A percentile compares a stretch with the other conserved stretches of the same genome.
Evolutionary conservation across 2,329 filamentous ascomycete genomes (phyloP).

Genomic region (Fusarium gaditjirri): DNA sequence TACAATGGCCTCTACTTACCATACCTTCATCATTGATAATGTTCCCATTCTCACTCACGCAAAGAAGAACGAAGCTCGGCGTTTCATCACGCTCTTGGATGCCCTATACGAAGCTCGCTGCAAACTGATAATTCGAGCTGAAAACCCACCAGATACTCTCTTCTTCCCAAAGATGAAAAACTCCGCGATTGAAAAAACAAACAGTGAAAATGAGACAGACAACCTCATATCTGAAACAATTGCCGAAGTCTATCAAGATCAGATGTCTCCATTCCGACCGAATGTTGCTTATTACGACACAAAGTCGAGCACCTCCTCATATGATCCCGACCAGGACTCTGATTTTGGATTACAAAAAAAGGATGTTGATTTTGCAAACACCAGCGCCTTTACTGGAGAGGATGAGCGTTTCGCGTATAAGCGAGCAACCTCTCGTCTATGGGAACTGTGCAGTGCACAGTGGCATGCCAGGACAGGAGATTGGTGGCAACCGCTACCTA

Average conservation of each 20-base stretch:
- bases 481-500: constrained; percentile 79
- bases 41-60: constrained; percentile 74
- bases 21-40: constrained; percentile 78
- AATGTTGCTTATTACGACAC: constrained; percentile 76
- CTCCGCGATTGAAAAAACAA: background rate
- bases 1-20: constrained; percentile 80
- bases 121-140: constrained; percentile 76
- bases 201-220: constrained; percentile 36
- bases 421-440: constrained; percentile 78
- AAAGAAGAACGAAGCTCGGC: constrained; percentile 82
- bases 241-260: constrained; percentile 80
- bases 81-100: constrained; percentile 83
- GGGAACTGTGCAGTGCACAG: constrained; percentile 79
- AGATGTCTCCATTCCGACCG: constrained; percentile 79
- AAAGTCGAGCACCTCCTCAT: constrained; percentile 57
- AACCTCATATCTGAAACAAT: constrained; percentile 59
- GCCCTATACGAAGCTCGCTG: constrained; percentile 85
- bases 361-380: constrained; percentile 73
- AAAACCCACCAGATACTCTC: constrained; percentile 74
- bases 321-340: constrained; percentile 67
- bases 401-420: constrained; percentile 87
- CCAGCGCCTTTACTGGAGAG: constrained; percentile 78
- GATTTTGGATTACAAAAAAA: constrained; percentile 59
- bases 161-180: constrained; percentile 75
- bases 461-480: constrained; percentile 74